These are phyloP conservation scores for Fragaria vesca DNA, from an alignment of 306 rosid species.

Conservation along the genomic window DNA sequence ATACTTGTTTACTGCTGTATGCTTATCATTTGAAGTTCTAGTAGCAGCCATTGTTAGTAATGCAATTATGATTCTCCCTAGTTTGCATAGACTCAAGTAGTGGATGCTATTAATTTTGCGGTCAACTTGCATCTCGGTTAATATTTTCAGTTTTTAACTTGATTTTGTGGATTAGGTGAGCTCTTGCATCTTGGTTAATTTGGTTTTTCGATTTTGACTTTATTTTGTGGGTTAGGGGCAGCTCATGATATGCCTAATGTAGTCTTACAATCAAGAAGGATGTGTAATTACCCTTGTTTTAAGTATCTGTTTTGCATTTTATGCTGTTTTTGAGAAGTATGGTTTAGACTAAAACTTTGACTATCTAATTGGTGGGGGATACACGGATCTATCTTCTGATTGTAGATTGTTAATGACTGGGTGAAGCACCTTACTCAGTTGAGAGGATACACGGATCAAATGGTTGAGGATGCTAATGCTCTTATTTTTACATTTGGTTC, in stretches of 20 bases:
- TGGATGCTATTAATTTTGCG: not conserved
- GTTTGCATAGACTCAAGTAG: not conserved
- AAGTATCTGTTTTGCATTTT: not conserved
- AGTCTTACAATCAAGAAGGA: not conserved
- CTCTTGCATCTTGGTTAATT: too few relatives aligned
- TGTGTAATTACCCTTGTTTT: not conserved
- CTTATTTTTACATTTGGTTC: slow-evolving; percentile 87
- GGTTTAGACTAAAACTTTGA: not conserved
- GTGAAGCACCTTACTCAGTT: slow-evolving; percentile 80
- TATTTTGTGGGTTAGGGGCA: not conserved
- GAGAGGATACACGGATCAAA: slow-evolving; percentile 91
- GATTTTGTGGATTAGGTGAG: not conserved
- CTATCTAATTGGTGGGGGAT: not conserved
- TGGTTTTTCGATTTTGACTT: not conserved
- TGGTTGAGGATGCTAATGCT: slow-evolving; percentile 89
- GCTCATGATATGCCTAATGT: not conserved
- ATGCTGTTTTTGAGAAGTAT: not conserved
- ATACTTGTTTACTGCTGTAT: not conserved
- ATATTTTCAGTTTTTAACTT: not conserved
- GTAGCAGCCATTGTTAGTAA: not conserved
- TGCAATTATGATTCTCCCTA: not conserved
- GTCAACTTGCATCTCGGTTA: too few relatives aligned
- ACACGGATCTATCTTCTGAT: slow-evolving; percentile 13
- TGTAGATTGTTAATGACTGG: slow-evolving; percentile 85
- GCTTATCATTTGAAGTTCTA: not conserved